Percentiles rank a stretch among this genome's conserved stretches.
phyloP scores from a whole-genome alignment of 768 basidiomycete genomes.

The Punctularia strigosozonata region DNA sequence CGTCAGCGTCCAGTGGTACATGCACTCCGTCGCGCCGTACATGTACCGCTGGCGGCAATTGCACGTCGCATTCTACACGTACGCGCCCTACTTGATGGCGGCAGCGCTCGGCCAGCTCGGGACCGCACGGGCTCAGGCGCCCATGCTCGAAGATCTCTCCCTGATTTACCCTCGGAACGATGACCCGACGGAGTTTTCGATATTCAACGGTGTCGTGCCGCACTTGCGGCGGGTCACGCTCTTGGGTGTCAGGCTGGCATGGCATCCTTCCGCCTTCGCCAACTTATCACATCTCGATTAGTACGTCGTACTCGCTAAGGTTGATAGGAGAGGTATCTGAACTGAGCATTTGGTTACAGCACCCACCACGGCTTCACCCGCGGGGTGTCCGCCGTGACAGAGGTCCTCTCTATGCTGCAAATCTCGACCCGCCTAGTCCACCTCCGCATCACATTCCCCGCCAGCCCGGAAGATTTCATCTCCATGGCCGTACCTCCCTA shows the following conservation, averaged over 20 bases:
- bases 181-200: conserved; percentile 51
- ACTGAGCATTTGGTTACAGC: too few species aligned
- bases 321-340: too few species aligned
- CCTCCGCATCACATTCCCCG: conserved; percentile 44
- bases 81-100: conserved; percentile 55
- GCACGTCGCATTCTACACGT: conserved; percentile 39
- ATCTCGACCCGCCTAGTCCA: conserved; percentile 41
- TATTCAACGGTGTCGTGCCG: conserved; percentile 54
- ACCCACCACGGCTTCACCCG: conserved; percentile 60
- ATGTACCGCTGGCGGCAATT: conserved; percentile 52
- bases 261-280: conserved; percentile 49
- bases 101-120: conserved; percentile 33
- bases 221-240: conserved; percentile 40
- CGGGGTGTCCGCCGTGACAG: conserved; percentile 42
- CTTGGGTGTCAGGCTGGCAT: conserved; percentile 53
- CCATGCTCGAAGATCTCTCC: conserved; percentile 38
- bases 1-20: conserved; percentile 44
- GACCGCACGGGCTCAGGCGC: conserved; percentile 26
- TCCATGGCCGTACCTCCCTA: conserved; percentile 21
- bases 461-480: too few species aligned
- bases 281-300: conserved; percentile 59
- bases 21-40: conserved; percentile 40
- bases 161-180: conserved; percentile 56
- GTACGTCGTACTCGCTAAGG: too few species aligned
- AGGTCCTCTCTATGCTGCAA: conserved; percentile 45